Evolutionary conservation across 2,329 filamentous ascomycete species (phyloP).

Genomic region (Neospermospora avenae): DNA sequence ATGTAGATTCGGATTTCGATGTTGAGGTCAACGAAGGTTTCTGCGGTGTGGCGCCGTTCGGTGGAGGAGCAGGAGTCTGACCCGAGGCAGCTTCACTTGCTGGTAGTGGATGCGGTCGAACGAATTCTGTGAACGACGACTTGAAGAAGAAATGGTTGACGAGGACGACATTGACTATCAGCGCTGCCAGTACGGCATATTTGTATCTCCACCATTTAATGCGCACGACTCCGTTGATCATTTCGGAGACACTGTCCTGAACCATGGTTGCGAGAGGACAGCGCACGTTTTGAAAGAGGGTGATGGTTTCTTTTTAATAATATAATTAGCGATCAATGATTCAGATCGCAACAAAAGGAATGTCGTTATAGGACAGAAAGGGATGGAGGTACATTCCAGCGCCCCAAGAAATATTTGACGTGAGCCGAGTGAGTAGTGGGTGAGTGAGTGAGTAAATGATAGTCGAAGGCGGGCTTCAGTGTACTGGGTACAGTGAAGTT

Average conservation of each 20-base stretch:
- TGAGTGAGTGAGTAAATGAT: no score
- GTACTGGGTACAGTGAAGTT: no score
- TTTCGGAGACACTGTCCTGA: conserved; percentile 21
- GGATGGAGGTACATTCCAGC: conserved; percentile 5
- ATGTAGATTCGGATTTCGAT: neutral
- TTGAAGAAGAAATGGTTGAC: conserved; percentile 29
- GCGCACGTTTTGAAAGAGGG: neutral
- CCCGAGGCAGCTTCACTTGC: neutral
- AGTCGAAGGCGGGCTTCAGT: no score
- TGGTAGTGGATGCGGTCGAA: conserved; percentile 6
- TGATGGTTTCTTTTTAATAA: neutral
- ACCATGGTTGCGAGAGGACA: conserved; percentile 12
- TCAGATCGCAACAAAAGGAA: conserved; percentile 7
- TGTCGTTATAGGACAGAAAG: neutral
- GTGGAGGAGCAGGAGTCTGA: neutral
- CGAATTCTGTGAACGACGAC: conserved; percentile 15
- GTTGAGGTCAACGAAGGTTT: neutral
- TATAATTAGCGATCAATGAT: neutral
- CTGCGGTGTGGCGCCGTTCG: neutral
- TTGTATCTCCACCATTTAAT: conserved; percentile 30
- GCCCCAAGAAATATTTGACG: conserved; percentile 3
- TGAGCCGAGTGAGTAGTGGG: neutral
- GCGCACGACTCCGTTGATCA: conserved; percentile 25
- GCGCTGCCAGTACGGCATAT: conserved; percentile 21
- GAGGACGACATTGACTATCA: conserved; percentile 26